phyloP scores from a whole-genome alignment of 768 basidiomycete species.

The Lyophyllum decastes region DNA sequence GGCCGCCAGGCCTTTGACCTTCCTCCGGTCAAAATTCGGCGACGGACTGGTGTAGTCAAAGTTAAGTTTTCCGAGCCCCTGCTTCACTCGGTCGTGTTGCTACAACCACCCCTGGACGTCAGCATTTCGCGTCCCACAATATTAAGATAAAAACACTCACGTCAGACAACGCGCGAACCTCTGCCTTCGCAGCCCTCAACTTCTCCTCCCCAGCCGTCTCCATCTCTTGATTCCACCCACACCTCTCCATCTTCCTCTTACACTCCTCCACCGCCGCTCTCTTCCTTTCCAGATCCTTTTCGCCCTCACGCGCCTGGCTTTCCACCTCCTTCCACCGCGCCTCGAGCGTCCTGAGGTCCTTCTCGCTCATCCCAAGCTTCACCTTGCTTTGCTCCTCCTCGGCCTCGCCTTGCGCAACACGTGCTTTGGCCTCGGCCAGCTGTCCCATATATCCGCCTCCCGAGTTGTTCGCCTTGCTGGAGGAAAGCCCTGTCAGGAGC shows the following conservation, averaged over 20 bases:
- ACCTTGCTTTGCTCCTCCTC: conserved; percentile 84
- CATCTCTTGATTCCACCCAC: conserved; percentile 78
- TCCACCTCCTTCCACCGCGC: conserved; percentile 81
- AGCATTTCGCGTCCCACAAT: conserved; percentile 7
- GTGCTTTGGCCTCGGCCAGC: conserved; percentile 80
- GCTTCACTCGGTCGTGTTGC: conserved; percentile 70
- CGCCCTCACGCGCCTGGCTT: conserved; percentile 77
- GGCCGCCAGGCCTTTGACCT: conserved; percentile 92
- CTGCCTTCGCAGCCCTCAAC: conserved; percentile 51
- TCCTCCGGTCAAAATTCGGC: conserved; percentile 77
- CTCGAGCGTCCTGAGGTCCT: conserved; percentile 78
- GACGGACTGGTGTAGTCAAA: conserved; percentile 83
- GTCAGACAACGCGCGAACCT: conserved; percentile 61
- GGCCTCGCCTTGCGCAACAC: conserved; percentile 72
- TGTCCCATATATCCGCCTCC: conserved; percentile 97
- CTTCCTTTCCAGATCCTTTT: conserved; percentile 65
- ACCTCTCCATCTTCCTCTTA: conserved; percentile 50
- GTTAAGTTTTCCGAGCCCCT: conserved; percentile 68
- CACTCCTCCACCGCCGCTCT: conserved; percentile 59
- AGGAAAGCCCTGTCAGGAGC: conserved; percentile 88
- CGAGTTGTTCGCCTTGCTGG: conserved; percentile 59
- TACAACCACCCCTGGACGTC: conserved; percentile 24
- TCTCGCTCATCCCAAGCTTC: conserved; percentile 74
- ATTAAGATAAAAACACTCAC: conserved; percentile 38
- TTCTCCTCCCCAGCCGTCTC: conserved; percentile 59